Evolutionary conservation across 768 basidiomycete species (phyloP).

Genomic region (Pisolithus marmoratus): DNA sequence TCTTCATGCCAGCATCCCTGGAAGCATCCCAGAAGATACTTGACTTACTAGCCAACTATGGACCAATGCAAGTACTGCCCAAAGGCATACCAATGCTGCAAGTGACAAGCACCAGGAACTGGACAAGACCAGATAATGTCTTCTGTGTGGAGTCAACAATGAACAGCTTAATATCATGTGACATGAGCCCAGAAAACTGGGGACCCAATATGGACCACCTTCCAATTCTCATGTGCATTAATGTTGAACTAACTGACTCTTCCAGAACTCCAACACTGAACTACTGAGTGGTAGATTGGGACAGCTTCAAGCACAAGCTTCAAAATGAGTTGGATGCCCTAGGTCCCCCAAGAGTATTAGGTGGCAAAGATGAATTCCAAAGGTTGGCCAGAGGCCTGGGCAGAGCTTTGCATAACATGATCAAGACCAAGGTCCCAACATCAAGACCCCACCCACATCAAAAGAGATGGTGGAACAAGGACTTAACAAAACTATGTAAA

Average conservation of each 20-base stretch:
- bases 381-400: slow-evolving; percentile 1
- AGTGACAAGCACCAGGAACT: slow-evolving; percentile 25
- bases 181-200: too few species aligned
- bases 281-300: slow-evolving; percentile 5
- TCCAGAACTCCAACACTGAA: not conserved
- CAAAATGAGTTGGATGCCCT: not conserved
- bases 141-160: slow-evolving; percentile 6
- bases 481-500: too few species aligned
- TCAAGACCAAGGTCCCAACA: slow-evolving; percentile 5
- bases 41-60: slow-evolving; percentile 14
- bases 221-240: slow-evolving; percentile 2
- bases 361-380: slow-evolving; percentile 6
- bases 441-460: slow-evolving; percentile 8
- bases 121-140: slow-evolving; percentile 6
- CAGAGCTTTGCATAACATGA: slow-evolving; percentile 9
- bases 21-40: slow-evolving; percentile 22
- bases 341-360: too few species aligned
- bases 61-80: slow-evolving; percentile 30
- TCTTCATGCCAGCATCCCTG: slow-evolving; percentile 4
- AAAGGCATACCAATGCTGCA: slow-evolving; percentile 35
- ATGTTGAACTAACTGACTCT: too few species aligned
- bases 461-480: slow-evolving; percentile 21
- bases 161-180: too few species aligned
- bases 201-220: too few species aligned
- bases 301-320: slow-evolving; percentile 1